Evolutionary conservation across 768 basidiomycete species (phyloP).

Genomic region (Rhodosporidiobolus sp.): DNA sequence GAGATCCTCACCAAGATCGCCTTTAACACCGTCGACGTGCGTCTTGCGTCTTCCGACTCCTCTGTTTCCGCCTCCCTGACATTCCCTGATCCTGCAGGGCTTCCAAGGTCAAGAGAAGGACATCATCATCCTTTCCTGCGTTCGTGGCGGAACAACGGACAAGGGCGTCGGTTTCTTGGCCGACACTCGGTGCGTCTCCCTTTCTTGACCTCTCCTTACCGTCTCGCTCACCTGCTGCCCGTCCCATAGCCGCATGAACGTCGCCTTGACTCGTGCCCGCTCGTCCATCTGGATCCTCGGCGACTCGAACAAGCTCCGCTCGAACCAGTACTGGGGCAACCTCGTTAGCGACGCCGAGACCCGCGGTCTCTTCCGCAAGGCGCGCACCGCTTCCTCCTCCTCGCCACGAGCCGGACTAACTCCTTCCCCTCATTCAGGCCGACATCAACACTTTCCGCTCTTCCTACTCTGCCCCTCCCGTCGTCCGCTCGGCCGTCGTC

Average conservation of each 20-base stretch:
- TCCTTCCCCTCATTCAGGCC: constrained; percentile 12
- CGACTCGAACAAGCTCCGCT: constrained; percentile 79
- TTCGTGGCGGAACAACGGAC: constrained; percentile 78
- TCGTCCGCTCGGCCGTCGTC: constrained; percentile 11
- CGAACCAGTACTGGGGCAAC: constrained; percentile 42
- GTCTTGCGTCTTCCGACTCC: neutral
- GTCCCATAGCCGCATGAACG: constrained; percentile 80
- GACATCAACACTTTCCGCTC: constrained; percentile 30
- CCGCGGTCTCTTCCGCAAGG: constrained; percentile 30
- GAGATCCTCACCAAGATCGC: constrained; percentile 70
- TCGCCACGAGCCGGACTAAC: neutral
- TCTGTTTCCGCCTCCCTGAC: neutral
- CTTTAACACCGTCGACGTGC: constrained; percentile 80
- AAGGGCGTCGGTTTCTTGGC: constrained; percentile 81
- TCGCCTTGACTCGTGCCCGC: constrained; percentile 94
- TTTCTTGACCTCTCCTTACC: constrained; percentile 53
- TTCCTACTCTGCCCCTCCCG: constrained; percentile 16
- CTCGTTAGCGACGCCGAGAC: constrained; percentile 41
- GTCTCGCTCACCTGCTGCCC: no score
- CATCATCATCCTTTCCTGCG: constrained; percentile 94
- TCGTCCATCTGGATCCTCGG: constrained; percentile 92
- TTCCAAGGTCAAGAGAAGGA: constrained; percentile 99
- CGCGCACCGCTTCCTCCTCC: neutral
- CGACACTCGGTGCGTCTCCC: constrained; percentile 53
- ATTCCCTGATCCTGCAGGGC: constrained; percentile 55